Conservation (phyloP, 192 early-diverging fungal genomes). For the Dimargaris xerosporica region DNA sequence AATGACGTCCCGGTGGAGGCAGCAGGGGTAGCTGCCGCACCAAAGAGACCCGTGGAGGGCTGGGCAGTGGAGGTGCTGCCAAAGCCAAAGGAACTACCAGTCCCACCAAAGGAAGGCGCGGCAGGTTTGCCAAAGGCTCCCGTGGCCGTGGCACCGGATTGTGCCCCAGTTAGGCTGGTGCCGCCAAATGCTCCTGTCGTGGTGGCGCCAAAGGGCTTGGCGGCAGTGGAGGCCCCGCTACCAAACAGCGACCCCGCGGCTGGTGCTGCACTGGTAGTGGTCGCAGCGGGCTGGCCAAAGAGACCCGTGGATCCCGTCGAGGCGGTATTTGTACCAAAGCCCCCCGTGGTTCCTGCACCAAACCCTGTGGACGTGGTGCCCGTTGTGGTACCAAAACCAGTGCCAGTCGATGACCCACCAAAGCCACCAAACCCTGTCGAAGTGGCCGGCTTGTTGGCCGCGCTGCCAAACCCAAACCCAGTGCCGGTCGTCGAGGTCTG, state of each 20-base stretch:
- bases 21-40: constrained; percentile 14
- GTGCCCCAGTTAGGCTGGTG: neutral
- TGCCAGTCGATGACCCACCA: constrained; percentile 20
- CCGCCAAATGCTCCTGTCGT: neutral
- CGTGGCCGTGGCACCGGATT: constrained; percentile 5
- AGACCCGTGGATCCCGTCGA: no score
- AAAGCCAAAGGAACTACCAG: neutral
- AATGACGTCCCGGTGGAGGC: constrained; percentile 14
- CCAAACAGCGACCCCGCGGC: constrained; percentile 18
- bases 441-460: constrained; percentile 14
- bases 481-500: constrained; percentile 13
- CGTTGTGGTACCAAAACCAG: constrained; percentile 6
- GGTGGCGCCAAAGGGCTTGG: constrained; percentile 4
- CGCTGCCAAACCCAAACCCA: constrained; percentile 20
- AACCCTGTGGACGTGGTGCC: constrained; percentile 11
- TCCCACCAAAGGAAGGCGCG: neutral
- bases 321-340: neutral
- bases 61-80: neutral
- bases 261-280: constrained; percentile 4
- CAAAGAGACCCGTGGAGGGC: constrained; percentile 11
- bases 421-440: constrained; percentile 29
- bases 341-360: neutral
- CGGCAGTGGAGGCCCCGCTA: constrained; percentile 11
- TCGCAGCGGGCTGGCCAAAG: neutral
- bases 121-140: neutral